phyloP scores from a whole-genome alignment of 2,329 filamentous ascomycete genomes.

The Colletotrichum tabaci region DNA sequence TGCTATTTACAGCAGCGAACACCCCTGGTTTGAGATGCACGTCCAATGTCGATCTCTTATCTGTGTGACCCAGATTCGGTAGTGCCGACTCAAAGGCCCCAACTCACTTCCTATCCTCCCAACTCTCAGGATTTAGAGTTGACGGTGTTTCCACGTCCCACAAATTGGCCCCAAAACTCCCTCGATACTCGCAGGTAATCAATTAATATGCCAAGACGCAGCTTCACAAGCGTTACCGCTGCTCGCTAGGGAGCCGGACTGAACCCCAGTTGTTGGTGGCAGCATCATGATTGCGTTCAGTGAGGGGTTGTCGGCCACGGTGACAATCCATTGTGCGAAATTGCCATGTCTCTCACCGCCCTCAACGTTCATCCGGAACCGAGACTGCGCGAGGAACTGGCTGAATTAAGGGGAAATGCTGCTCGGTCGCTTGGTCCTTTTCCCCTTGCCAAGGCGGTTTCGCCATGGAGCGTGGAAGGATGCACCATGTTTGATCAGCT shows the following conservation, averaged over 20 bases:
- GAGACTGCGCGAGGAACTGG: not conserved
- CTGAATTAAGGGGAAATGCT: not conserved
- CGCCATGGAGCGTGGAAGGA: constrained; percentile 7
- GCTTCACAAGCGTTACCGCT: too few species aligned
- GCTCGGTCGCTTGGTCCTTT: not conserved
- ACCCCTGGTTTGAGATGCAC: constrained; percentile 11
- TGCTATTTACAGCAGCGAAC: constrained; percentile 18
- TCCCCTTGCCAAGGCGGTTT: not conserved
- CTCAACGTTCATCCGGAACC: not conserved
- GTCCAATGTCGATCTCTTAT: constrained; percentile 2
- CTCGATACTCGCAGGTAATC: too few species aligned
- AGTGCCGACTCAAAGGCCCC: not conserved
- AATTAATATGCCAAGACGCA: too few species aligned
- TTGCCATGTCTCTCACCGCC: not conserved
- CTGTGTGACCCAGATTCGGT: constrained; percentile 7
- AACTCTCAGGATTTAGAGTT: not conserved
- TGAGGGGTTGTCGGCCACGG: too few species aligned
- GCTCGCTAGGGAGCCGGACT: not conserved
- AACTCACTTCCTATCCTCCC: not conserved
- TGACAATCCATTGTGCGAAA: not conserved
- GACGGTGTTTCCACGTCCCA: not conserved
- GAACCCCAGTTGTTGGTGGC: too few species aligned
- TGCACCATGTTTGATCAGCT: constrained; percentile 17
- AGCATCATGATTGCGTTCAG: not conserved
- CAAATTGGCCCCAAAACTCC: too few species aligned